Evolutionary conservation across 1,284 basidiomycete genomes (phyloP).

Genomic region (Trametes sp.): DNA sequence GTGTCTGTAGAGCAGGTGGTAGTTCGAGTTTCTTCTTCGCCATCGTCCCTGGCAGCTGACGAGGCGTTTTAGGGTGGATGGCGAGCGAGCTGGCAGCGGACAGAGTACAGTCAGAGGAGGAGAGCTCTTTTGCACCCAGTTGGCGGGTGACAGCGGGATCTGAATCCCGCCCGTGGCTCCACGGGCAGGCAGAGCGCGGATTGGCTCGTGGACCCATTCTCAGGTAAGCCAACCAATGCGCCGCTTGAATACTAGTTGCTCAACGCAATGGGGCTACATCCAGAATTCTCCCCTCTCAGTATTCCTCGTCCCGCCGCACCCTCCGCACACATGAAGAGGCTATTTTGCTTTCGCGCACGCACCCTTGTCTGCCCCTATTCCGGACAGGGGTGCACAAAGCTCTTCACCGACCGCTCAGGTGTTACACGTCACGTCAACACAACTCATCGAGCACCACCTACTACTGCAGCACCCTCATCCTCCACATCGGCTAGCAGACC

Average conservation of each 20-base stretch:
- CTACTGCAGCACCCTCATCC: not conserved
- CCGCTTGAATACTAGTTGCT: too few relatives aligned
- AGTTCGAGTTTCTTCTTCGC: not conserved
- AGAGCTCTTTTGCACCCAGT: too few relatives aligned
- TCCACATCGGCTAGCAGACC: too few relatives aligned
- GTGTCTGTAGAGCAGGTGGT: not conserved
- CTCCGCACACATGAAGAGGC: too few relatives aligned
- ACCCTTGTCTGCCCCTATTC: not conserved
- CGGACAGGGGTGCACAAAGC: not conserved
- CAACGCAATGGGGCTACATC: too few relatives aligned
- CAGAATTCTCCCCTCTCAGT: too few relatives aligned
- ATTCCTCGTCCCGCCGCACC: too few relatives aligned
- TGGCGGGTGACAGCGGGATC: too few relatives aligned
- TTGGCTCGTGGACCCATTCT: not conserved
- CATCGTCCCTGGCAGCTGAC: not conserved
- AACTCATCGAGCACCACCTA: not conserved
- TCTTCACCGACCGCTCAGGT: slow-evolving; percentile 8
- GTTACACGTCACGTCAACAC: slow-evolving; percentile 1
- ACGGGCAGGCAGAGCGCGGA: not conserved
- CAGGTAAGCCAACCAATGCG: not conserved
- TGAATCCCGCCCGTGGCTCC: not conserved
- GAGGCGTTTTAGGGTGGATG: too few relatives aligned
- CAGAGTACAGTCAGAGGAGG: not conserved
- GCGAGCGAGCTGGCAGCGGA: not conserved
- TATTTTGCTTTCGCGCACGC: not conserved